These are phyloP conservation scores for Colletotrichum caudatum DNA, from an alignment of 2,329 filamentous ascomycete genomes.

Conservation along the genomic window DNA sequence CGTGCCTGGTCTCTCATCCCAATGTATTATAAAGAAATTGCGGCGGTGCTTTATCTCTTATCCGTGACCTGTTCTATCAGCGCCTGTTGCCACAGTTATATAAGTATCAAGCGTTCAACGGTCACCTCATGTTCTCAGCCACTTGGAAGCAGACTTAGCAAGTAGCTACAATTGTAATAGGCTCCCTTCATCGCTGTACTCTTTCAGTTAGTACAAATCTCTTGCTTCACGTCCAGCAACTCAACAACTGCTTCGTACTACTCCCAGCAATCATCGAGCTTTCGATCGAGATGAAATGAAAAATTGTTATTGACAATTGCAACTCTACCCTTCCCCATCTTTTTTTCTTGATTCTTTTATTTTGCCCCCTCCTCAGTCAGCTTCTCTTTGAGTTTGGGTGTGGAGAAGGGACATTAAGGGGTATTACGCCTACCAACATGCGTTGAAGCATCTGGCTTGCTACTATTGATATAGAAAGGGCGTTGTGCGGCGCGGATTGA, in stretches of 20 bases:
- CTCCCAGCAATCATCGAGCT: not conserved
- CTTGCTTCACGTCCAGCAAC: not conserved
- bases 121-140: not conserved
- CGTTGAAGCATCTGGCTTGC: not conserved
- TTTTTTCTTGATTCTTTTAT: no score
- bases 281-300: no score
- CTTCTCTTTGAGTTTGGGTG: not conserved
- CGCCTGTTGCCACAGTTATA: not conserved
- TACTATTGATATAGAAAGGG: no score
- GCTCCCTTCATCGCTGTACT: slow-evolving; percentile 12
- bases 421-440: not conserved
- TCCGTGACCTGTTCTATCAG: not conserved
- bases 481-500: not conserved
- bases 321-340: not conserved
- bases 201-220: not conserved
- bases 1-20: not conserved
- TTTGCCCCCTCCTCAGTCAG: no score
- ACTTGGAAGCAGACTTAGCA: not conserved
- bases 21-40: not conserved
- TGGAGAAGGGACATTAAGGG: not conserved
- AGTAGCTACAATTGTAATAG: not conserved
- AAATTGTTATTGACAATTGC: not conserved
- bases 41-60: not conserved
- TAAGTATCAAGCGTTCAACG: no score
- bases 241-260: not conserved